Conservation (phyloP, 192 early-diverging fungal species). For the Geranomyces variabilis region DNA sequence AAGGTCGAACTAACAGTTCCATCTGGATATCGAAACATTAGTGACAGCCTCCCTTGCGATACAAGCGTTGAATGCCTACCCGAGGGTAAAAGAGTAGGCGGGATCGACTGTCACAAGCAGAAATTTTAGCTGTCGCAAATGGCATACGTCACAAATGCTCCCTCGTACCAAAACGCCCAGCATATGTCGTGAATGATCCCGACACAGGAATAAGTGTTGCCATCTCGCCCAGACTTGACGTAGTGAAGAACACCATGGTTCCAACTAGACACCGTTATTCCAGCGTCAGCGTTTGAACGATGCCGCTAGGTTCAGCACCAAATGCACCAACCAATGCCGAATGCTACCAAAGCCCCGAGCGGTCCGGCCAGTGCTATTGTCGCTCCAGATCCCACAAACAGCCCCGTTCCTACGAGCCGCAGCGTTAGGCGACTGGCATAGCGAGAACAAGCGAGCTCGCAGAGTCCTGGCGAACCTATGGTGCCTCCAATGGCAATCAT, state of each 20-base stretch:
- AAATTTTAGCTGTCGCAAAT: neutral
- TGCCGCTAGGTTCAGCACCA: neutral
- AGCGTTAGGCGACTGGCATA: neutral
- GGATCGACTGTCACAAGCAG: conserved; percentile 61
- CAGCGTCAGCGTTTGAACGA: neutral
- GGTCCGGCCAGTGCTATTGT: conserved; percentile 78
- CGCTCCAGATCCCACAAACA: conserved; percentile 59
- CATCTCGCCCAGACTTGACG: conserved; percentile 87
- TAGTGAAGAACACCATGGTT: conserved; percentile 56
- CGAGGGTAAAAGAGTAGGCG: conserved; percentile 59
- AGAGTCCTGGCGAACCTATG: conserved; percentile 17
- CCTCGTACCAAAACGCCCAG: conserved; percentile 56
- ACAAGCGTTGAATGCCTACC: conserved; percentile 12
- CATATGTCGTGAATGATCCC: conserved; percentile 55
- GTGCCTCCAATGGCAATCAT: conserved; percentile 51
- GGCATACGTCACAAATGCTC: neutral
- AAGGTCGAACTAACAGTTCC: conserved; percentile 45
- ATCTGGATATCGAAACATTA: conserved; percentile 15
- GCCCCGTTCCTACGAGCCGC: conserved; percentile 44
- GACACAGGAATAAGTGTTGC: conserved; percentile 79
- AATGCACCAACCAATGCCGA: conserved; percentile 34
- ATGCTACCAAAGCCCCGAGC: conserved; percentile 76
- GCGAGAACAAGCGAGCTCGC: neutral
- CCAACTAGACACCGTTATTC: conserved; percentile 48
- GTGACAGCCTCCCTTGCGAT: no score